phyloP scores from a whole-genome alignment of 441 rosid species.

The Rhodomyrtus psidioides region DNA sequence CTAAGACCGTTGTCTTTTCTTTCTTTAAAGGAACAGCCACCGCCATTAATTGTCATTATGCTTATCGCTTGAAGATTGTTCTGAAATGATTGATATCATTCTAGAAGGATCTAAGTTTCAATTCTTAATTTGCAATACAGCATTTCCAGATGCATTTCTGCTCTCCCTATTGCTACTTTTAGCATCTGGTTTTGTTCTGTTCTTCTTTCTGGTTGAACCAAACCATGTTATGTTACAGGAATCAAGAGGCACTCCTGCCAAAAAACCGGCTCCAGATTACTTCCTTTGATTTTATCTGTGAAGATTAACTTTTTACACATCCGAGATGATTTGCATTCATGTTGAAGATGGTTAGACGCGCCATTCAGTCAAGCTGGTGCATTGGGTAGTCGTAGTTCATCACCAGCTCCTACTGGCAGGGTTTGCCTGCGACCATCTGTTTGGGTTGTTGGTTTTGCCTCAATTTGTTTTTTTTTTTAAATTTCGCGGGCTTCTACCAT shows the following conservation, averaged over 20 bases:
- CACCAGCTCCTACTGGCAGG: not conserved
- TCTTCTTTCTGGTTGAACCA: not conserved
- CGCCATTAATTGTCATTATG: not conserved
- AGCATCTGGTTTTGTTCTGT: not conserved
- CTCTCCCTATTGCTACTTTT: too few species aligned
- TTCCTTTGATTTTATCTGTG: conserved; percentile 40
- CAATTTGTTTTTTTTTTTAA: not conserved
- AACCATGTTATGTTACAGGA: conserved; percentile 37
- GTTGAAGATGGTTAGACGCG: not conserved
- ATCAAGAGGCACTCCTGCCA: conserved; percentile 71
- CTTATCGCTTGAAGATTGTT: not conserved
- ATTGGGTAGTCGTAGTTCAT: not conserved
- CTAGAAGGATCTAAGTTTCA: not conserved
- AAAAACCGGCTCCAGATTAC: conserved; percentile 87
- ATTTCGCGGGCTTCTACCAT: not conserved
- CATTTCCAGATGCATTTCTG: not conserved
- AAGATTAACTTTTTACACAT: conserved; percentile 3
- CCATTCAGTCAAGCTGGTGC: not conserved
- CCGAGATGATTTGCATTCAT: conserved; percentile 7
- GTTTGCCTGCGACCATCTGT: not conserved
- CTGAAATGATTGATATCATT: not conserved
- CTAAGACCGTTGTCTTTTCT: not conserved
- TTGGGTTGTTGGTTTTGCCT: not conserved
- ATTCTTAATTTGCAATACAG: not conserved
- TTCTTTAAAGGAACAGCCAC: not conserved